Percentiles rank a stretch among this genome's conserved stretches.
Evolutionary conservation across 129 eudicot species (phyloP).

Genomic region (Pittosporum tobira): DNA sequence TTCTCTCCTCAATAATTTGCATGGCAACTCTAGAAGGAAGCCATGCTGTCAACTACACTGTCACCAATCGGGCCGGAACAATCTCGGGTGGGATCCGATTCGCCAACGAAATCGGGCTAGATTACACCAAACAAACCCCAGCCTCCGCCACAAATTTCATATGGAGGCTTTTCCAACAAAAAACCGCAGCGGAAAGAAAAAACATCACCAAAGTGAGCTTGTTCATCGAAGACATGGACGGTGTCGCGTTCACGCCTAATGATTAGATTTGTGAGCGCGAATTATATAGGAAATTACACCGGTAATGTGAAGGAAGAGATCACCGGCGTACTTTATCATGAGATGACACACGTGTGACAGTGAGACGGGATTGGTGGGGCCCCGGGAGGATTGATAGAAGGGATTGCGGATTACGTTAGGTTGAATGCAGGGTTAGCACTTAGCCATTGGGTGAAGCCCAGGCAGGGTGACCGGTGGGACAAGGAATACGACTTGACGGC

Average conservation of each 20-base stretch:
- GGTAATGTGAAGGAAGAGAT: conserved; percentile 29
- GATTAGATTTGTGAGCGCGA: conserved; percentile 21
- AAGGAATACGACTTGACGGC: conserved; percentile 43
- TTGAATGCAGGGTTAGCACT: conserved; percentile 22
- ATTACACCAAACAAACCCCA: conserved; percentile 18
- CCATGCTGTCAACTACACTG: conserved; percentile 16
- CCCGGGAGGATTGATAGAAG: conserved; percentile 38
- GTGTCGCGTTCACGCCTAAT: conserved; percentile 16
- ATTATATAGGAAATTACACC: conserved; percentile 11
- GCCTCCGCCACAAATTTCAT: conserved; percentile 21
- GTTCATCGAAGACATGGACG: conserved; percentile 19
- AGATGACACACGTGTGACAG: conserved; percentile 41
- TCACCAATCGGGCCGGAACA: conserved; percentile 18
- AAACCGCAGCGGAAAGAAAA: conserved; percentile 14
- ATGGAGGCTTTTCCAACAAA: conserved; percentile 26
- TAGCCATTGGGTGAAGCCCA: conserved; percentile 25
- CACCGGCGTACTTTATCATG: conserved; percentile 37
- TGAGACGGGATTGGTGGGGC: conserved; percentile 32
- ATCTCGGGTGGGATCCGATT: conserved; percentile 28
- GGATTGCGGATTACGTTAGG: conserved; percentile 40
- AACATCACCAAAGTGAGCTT: conserved; percentile 9
- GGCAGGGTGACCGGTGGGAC: conserved; percentile 37
- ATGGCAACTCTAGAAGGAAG: conserved; percentile 4
- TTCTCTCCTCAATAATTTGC: conserved; percentile 11
- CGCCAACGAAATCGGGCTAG: conserved; percentile 15